Evolutionary conservation across 441 rosid species (phyloP), one percentile per base, ranked within the genome.

Genomic region (Populus hybrid): DNA sequence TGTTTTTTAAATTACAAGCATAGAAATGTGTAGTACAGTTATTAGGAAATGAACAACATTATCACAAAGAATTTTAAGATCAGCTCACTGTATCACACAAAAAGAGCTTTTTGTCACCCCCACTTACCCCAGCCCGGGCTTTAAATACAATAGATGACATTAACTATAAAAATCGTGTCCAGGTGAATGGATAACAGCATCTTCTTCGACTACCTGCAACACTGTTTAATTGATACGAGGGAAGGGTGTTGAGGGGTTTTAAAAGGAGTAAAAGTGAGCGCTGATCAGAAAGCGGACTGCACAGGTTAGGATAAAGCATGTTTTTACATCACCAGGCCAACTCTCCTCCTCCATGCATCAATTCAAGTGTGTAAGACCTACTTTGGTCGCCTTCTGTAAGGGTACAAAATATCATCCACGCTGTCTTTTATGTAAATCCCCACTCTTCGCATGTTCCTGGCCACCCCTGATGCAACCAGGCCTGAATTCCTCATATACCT

Each of bases 391-490:
- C 89, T 88, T 70, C 91, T 82, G 78, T 81, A 83, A n/a, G 93
- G 91, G 78, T 81, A 89, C 71, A 91, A 66, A 65, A 89, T 79
- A 73, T 90, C 94, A 65, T 90, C 94, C 61, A 93, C 6, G 2
- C 87, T 87, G 69, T 89, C 88, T 86, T 94, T 94, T 26, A 94
- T 35, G 80, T 89, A 85, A 75, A 79, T 88, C 74, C 93, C 96
- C 28, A 94, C 91, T 85, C 88, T 88, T 66, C 84, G 85, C 87
- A 88, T 77, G 85, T 94, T 89, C 84, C 80, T 89, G 32, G 90
- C 88, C 76, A 94, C 97, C 67, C 94, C 97, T 4, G 92, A 84
- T 2, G 94, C 97, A 34, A 94, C 96, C 71, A 94, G 79, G 80
- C 78, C 84, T 8, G 96, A 97, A 14, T 88, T 94, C 82, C 93